Percentiles rank a stretch among this genome's conserved stretches.
Conservation (phyloP, 768 basidiomycete species). For the Tylopilus rubrobrunneus region DNA sequence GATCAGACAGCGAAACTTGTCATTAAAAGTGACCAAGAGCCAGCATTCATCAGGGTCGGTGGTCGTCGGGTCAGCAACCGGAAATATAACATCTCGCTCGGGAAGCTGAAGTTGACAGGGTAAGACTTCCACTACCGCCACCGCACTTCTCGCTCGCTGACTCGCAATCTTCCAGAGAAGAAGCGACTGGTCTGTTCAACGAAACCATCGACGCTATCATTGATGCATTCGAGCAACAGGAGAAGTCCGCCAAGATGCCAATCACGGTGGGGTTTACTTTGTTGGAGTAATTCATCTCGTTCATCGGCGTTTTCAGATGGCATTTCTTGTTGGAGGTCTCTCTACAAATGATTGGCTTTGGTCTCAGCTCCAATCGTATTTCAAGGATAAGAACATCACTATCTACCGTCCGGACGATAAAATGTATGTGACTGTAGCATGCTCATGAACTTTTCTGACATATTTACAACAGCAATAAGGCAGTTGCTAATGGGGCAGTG, state of each 20-base stretch:
- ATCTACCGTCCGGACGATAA: slow-evolving; percentile 7
- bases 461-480: slow-evolving; percentile 2
- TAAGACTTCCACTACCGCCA: background rate
- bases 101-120: too few relatives aligned
- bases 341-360: slow-evolving; percentile 11
- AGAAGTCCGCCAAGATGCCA: background rate
- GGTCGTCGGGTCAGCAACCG: too few relatives aligned
- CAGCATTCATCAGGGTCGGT: too few relatives aligned
- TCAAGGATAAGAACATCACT: background rate
- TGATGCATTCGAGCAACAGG: slow-evolving; percentile 9
- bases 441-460: background rate
- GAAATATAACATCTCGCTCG: too few relatives aligned
- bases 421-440: background rate
- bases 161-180: too few relatives aligned
- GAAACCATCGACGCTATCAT: slow-evolving; percentile 10
- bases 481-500: slow-evolving; percentile 7
- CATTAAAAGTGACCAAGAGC: too few relatives aligned
- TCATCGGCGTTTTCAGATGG: background rate
- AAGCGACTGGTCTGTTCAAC: slow-evolving; percentile 7
- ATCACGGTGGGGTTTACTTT: slow-evolving; percentile 1
- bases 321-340: slow-evolving; percentile 10
- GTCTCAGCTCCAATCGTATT: slow-evolving; percentile 11
- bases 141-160: background rate
- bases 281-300: background rate
- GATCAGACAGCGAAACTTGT: too few relatives aligned